Conservation (phyloP, 2,329 filamentous ascomycete genomes). For the Stagonosporopsis vannaccii region DNA sequence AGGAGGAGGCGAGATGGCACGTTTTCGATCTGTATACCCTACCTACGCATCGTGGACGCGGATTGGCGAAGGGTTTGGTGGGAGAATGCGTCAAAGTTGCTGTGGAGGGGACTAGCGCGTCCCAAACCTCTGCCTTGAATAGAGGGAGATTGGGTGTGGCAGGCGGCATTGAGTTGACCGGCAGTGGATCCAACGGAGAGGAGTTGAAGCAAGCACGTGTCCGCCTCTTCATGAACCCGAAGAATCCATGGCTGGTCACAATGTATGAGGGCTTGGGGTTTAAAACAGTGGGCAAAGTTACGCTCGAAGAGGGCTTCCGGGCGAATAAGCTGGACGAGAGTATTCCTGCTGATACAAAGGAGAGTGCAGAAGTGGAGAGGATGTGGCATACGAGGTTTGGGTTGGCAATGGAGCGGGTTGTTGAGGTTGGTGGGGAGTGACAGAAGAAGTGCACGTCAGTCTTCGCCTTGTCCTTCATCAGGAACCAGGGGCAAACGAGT, state of each 20-base stretch:
- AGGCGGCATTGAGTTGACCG: neutral
- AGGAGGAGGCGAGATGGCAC: constrained; percentile 28
- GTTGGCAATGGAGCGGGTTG: constrained; percentile 29
- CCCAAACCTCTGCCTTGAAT: neutral
- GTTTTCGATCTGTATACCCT: constrained; percentile 27
- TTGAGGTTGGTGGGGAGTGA: neutral
- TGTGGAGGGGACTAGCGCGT: neutral
- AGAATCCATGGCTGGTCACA: constrained; percentile 14
- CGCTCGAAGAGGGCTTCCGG: constrained; percentile 18
- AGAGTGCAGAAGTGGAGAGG: constrained; percentile 18
- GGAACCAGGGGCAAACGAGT: neutral
- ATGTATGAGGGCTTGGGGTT: constrained; percentile 29
- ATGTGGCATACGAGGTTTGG: constrained; percentile 27
- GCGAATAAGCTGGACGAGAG: constrained; percentile 24
- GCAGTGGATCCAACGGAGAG: neutral
- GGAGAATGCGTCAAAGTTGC: constrained; percentile 8
- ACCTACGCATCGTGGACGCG: constrained; percentile 19
- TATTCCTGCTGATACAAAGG: constrained; percentile 25
- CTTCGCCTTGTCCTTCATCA: neutral
- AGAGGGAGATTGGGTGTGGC: neutral
- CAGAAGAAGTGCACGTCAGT: neutral
- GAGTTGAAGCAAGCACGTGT: constrained; percentile 15
- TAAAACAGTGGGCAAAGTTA: constrained; percentile 14
- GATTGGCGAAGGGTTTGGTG: constrained; percentile 20
- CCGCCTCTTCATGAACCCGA: constrained; percentile 23